Evolutionary conservation across 176 grass and related monocot species (phyloP).

Genomic region (Elymus sibiricus): DNA sequence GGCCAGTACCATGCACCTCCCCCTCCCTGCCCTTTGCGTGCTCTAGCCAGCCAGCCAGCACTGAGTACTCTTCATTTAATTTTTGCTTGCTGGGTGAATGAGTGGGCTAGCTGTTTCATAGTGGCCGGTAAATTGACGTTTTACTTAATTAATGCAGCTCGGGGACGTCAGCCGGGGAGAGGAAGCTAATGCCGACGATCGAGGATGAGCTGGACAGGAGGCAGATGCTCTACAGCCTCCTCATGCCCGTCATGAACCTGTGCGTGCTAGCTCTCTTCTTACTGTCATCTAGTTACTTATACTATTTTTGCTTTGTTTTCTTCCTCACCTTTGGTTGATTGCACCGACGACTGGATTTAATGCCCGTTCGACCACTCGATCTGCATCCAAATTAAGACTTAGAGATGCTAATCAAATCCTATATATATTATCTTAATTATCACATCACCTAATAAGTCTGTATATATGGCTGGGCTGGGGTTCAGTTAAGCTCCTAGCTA

Average conservation of each 20-base stretch:
- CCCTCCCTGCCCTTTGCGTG: background rate
- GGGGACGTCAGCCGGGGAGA: slow-evolving; percentile 93
- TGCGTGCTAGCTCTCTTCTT: slow-evolving; percentile 31
- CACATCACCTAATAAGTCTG: background rate
- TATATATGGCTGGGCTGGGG: background rate
- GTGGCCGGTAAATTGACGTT: slow-evolving; percentile 12
- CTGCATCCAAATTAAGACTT: background rate
- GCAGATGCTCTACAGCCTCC: slow-evolving; percentile 85
- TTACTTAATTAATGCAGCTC: slow-evolving; percentile 53
- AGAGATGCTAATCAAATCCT: too few species aligned
- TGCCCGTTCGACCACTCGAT: background rate
- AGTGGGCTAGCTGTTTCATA: slow-evolving; percentile 5
- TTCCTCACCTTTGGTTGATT: background rate
- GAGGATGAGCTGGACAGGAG: slow-evolving; percentile 75
- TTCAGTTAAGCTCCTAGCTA: background rate
- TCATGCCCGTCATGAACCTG: slow-evolving; percentile 96
- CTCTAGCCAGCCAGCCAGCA: background rate
- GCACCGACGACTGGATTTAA: slow-evolving; percentile 1
- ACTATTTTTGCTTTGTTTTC: background rate
- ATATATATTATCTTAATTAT: too few species aligned
- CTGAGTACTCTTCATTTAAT: background rate
- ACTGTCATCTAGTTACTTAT: background rate
- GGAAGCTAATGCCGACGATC: slow-evolving; percentile 97
- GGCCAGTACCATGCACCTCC: slow-evolving; percentile 19
- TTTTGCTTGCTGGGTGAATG: background rate